phyloP scores from a whole-genome alignment of 2,329 filamentous ascomycete species.

The Lomentospora prolificans region DNA sequence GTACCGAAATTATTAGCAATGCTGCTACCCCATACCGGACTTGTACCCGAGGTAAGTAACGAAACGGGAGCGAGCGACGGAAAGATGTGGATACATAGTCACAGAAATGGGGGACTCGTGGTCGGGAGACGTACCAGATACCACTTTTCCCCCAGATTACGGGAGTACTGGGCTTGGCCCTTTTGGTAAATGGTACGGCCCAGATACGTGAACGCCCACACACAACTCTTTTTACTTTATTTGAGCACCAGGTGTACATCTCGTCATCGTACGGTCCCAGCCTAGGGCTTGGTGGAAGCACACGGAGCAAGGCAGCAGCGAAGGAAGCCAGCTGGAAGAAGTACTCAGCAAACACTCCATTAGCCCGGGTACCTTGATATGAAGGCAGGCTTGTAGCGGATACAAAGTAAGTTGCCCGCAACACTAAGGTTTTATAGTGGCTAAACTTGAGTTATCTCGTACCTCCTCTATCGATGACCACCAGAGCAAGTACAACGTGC shows the following conservation, averaged over 20 bases:
- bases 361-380: neutral
- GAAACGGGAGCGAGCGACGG: neutral
- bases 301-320: too few species aligned
- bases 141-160: neutral
- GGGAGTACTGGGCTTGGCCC: neutral
- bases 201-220: too few species aligned
- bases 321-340: too few species aligned
- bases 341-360: too few species aligned
- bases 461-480: conserved; percentile 9
- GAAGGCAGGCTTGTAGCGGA: neutral
- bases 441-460: neutral
- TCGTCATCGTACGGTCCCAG: too few species aligned
- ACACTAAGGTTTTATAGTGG: conserved; percentile 1
- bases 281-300: too few species aligned
- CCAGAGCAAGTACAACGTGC: conserved; percentile 12
- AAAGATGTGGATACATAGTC: conserved; percentile 1
- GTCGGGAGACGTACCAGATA: conserved; percentile 1
- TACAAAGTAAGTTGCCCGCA: neutral
- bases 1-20: neutral
- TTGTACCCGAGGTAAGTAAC: neutral
- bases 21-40: neutral
- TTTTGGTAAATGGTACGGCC: neutral
- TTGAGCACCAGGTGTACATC: too few species aligned
- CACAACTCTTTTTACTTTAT: too few species aligned
- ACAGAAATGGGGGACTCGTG: neutral